A percentile compares a stretch with the other conserved stretches of the same genome.
Conservation (phyloP, 2,329 filamentous ascomycete species). For the Fusarium sacchari region DNA sequence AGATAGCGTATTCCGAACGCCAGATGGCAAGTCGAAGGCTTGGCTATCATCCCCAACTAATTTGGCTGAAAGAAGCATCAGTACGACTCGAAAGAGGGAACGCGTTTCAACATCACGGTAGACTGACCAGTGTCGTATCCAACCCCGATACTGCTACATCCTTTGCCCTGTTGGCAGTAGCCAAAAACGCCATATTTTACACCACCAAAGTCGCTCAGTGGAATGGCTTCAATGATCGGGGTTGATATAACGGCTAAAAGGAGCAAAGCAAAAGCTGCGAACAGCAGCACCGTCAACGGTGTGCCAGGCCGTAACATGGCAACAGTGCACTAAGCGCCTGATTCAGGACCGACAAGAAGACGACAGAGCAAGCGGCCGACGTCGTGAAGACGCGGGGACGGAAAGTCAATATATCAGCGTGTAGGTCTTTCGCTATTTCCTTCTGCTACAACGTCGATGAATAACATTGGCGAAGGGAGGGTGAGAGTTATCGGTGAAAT, state of each 20-base stretch:
- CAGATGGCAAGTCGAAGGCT: slow-evolving; percentile 66
- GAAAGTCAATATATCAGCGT: neutral
- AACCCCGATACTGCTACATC: slow-evolving; percentile 79
- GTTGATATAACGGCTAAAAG: slow-evolving; percentile 91
- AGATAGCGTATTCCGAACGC: slow-evolving; percentile 74
- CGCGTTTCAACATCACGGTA: neutral
- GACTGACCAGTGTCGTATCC: slow-evolving; percentile 86
- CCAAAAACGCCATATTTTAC: slow-evolving; percentile 94
- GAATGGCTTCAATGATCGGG: slow-evolving; percentile 86
- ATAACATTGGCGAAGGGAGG: slow-evolving; percentile 21
- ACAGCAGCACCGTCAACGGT: slow-evolving; percentile 85
- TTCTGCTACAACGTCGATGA: slow-evolving; percentile 5
- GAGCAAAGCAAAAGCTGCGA: slow-evolving; percentile 85
- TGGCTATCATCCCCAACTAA: slow-evolving; percentile 45
- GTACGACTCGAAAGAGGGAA: neutral
- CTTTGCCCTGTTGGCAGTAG: slow-evolving; percentile 71
- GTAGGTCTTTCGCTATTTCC: neutral
- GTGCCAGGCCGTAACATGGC: slow-evolving; percentile 92
- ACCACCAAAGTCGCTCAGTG: slow-evolving; percentile 79
- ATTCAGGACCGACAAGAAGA: slow-evolving; percentile 10
- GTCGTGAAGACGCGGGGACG: slow-evolving; percentile 38
- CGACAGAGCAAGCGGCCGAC: slow-evolving; percentile 32
- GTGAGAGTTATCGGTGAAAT: neutral
- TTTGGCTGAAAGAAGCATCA: slow-evolving; percentile 34
- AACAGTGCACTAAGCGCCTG: slow-evolving; percentile 45